Conservation (phyloP, 176 grass and related monocot genomes). For the Aegilops longissima region DNA sequence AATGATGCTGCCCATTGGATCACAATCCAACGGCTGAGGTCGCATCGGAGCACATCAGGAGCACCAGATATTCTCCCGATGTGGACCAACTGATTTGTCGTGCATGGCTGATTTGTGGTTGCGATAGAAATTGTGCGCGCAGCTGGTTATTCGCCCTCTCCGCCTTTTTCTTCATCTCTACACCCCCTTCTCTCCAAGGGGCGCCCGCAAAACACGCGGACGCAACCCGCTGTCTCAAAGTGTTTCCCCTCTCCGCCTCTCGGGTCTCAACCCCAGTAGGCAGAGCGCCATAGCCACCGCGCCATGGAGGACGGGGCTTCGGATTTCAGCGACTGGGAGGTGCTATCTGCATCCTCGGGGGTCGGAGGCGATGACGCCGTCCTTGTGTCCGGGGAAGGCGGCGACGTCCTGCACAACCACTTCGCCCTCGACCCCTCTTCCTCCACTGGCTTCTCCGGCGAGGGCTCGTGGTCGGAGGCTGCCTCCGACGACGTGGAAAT, state of each 20-base stretch:
- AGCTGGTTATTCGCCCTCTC: too few relatives aligned
- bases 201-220: too few relatives aligned
- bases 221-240: background rate
- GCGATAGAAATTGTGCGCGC: too few relatives aligned
- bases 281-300: background rate
- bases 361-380: background rate
- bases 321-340: conserved; percentile 56
- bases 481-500: background rate
- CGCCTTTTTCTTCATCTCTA: too few relatives aligned
- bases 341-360: conserved; percentile 36
- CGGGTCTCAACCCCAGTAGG: background rate
- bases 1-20: too few relatives aligned
- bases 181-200: too few relatives aligned
- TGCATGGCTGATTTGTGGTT: too few relatives aligned
- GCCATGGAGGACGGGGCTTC: conserved; percentile 46
- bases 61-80: too few relatives aligned
- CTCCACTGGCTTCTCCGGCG: background rate
- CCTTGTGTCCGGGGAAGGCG: conserved; percentile 17
- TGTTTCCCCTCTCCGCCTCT: background rate
- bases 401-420: conserved; percentile 39
- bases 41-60: too few relatives aligned
- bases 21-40: too few relatives aligned
- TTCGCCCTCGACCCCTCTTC: conserved; percentile 26
- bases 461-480: background rate
- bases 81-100: too few relatives aligned